Percentiles rank a stretch among this genome's conserved stretches.
These are phyloP conservation scores for Phytophthora podocarpi DNA, from an alignment of 352 stramenopile species.

Conservation along the genomic window DNA sequence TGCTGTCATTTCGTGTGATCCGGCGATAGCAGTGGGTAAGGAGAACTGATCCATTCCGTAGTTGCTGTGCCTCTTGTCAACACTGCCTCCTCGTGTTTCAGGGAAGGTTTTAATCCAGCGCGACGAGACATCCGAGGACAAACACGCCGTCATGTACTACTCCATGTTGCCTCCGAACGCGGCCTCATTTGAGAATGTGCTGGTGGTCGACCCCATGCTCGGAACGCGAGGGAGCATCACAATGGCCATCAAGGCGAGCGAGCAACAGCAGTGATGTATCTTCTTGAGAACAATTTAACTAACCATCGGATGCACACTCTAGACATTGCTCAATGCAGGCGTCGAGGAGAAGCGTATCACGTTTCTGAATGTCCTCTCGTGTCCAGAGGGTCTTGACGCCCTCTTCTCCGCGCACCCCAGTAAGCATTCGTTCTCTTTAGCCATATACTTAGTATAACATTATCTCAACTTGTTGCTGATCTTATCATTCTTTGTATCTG, in stretches of 20 bases:
- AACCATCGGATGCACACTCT: background rate
- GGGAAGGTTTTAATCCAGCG: constrained; percentile 97
- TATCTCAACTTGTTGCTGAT: constrained; percentile 2
- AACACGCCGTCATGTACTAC: constrained; percentile 92
- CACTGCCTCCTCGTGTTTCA: constrained; percentile 2
- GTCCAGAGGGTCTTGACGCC: constrained; percentile 85
- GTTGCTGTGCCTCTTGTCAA: background rate
- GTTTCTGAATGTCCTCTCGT: constrained; percentile 95
- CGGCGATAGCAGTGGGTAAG: constrained; percentile 72
- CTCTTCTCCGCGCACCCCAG: constrained; percentile 75
- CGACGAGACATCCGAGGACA: constrained; percentile 89
- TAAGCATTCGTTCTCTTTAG: too few species aligned
- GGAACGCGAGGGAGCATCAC: constrained; percentile 90
- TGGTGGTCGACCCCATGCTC: constrained; percentile 97
- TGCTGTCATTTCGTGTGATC: constrained; percentile 83
- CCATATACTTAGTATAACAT: too few species aligned
- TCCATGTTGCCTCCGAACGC: constrained; percentile 92
- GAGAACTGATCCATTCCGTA: background rate
- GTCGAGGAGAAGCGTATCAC: constrained; percentile 90
- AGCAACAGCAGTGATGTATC: background rate
- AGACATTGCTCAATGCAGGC: constrained; percentile 80
- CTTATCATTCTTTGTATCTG: background rate
- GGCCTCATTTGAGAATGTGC: constrained; percentile 70
- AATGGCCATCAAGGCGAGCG: constrained; percentile 85
- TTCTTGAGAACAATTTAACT: too few species aligned